These are phyloP conservation scores for Venturia pyrina DNA, from an alignment of 2,329 filamentous ascomycete species.

Conservation along the genomic window DNA sequence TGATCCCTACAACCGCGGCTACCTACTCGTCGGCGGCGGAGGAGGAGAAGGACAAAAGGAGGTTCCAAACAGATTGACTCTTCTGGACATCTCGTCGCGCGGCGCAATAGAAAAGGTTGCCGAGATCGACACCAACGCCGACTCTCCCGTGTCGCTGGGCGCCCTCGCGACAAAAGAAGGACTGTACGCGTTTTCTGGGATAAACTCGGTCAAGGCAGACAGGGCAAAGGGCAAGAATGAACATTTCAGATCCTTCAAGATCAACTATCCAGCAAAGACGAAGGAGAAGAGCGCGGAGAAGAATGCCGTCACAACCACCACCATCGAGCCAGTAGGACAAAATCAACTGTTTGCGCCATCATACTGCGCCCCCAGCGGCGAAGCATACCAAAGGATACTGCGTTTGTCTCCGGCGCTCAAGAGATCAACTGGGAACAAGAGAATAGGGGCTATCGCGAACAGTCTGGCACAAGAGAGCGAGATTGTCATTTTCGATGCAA, in stretches of 20 bases:
- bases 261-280: conserved; percentile 41
- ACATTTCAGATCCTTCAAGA: conserved; percentile 68
- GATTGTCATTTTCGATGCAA: conserved; percentile 69
- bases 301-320: conserved; percentile 23
- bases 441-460: conserved; percentile 70
- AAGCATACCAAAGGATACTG: conserved; percentile 48
- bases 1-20: conserved; percentile 66
- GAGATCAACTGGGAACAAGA: conserved; percentile 37
- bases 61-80: conserved; percentile 41
- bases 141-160: conserved; percentile 77
- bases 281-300: conserved; percentile 21
- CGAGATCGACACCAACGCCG: conserved; percentile 76
- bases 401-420: conserved; percentile 44
- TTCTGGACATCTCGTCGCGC: conserved; percentile 61
- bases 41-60: conserved; percentile 58
- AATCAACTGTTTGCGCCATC: conserved; percentile 39
- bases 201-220: conserved; percentile 70
- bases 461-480: conserved; percentile 64
- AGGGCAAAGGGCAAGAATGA: conserved; percentile 68
- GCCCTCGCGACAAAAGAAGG: conserved; percentile 52
- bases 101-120: conserved; percentile 53
- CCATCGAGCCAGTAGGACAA: conserved; percentile 38
- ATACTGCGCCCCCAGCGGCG: conserved; percentile 38
- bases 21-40: conserved; percentile 75
- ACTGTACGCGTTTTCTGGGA: conserved; percentile 55